Evolutionary conservation across 345 rosid genomes (phyloP).

Genomic region (Cardamine resedifolia): DNA sequence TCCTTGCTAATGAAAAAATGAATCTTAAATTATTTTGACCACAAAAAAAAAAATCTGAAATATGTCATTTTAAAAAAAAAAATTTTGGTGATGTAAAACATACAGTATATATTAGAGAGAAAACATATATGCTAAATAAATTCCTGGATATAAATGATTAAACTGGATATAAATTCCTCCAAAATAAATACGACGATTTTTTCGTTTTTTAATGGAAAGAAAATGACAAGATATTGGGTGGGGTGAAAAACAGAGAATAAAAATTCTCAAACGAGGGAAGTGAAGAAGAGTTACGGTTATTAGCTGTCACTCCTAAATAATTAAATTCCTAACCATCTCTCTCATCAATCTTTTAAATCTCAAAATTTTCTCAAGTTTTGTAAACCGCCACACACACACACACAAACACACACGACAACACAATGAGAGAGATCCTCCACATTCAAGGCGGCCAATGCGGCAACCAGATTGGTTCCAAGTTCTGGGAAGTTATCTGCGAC

Average conservation of each 20-base stretch:
- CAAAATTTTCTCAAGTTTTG: neutral
- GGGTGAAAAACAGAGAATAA: neutral
- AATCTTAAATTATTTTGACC: too few relatives aligned
- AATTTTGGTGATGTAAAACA: neutral
- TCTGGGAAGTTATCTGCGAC: conserved; percentile 27
- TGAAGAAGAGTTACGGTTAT: neutral
- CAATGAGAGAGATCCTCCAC: conserved; percentile 27
- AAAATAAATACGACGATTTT: too few relatives aligned
- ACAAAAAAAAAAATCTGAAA: too few relatives aligned
- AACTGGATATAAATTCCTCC: too few relatives aligned
- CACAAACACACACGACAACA: too few relatives aligned
- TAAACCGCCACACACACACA: neutral
- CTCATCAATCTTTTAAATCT: neutral
- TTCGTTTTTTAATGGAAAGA: neutral
- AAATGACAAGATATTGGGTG: neutral
- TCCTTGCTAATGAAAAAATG: neutral
- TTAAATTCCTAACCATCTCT: neutral
- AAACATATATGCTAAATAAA: too few relatives aligned
- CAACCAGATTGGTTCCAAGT: conserved; percentile 30
- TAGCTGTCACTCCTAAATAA: neutral
- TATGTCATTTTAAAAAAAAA: too few relatives aligned
- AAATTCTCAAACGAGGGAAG: neutral
- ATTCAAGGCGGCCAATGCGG: conserved; percentile 33
- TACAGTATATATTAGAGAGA: neutral
- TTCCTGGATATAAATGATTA: too few relatives aligned